Conservation (phyloP, 805 yeast genomes). For the Soucietia sequanensis region DNA sequence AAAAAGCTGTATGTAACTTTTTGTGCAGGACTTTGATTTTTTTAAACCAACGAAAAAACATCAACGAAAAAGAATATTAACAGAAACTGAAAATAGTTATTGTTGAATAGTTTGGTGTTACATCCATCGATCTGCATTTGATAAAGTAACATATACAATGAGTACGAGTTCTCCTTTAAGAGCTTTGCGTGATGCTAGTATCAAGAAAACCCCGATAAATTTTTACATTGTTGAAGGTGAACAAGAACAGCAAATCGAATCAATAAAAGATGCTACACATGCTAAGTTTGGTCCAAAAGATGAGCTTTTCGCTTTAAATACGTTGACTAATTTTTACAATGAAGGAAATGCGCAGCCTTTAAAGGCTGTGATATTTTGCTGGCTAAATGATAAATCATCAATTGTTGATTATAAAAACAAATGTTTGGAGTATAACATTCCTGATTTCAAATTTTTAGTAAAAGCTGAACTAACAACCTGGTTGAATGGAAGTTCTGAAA, state of each 20-base stretch:
- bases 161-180: conserved; percentile 17
- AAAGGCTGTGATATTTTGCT: conserved; percentile 69
- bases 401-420: conserved; percentile 80
- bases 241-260: conserved; percentile 13
- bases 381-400: conserved; percentile 69
- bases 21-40: too few species aligned
- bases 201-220: conserved; percentile 19
- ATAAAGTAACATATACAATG: conserved; percentile 10
- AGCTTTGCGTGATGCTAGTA: conserved; percentile 27
- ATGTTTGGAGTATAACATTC: conserved; percentile 61
- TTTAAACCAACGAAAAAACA: too few species aligned
- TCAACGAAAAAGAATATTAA: too few species aligned
- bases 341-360: conserved; percentile 51
- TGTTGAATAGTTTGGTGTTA: too few species aligned
- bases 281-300: conserved; percentile 28
- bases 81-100: too few species aligned
- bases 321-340: conserved; percentile 53
- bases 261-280: conserved; percentile 35
- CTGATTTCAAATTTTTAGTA: conserved; percentile 77
- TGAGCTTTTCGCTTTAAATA: conserved; percentile 34
- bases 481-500: conserved; percentile 67
- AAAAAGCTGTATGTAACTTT: too few species aligned
- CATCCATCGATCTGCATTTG: too few species aligned
- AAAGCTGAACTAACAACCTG: conserved; percentile 82
- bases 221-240: conserved; percentile 16